These are phyloP conservation scores for Gnaphalium uliginosum DNA, from an alignment of 129 eudicot genomes.

Conservation along the genomic window DNA sequence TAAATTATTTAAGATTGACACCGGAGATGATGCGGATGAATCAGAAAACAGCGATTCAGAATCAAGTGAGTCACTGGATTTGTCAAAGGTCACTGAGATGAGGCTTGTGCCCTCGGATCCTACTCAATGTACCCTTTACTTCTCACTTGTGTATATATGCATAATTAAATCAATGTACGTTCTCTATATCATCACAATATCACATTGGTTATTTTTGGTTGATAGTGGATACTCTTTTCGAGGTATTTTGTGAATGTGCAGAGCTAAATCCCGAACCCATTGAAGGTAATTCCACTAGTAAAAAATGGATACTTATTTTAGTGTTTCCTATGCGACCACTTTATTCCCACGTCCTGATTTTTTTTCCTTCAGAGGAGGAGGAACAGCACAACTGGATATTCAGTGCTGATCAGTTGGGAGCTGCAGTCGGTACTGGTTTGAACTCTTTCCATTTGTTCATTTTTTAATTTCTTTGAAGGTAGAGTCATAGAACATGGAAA, in stretches of 20 bases:
- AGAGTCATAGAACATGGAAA: background rate
- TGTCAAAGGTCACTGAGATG: slow-evolving; percentile 74
- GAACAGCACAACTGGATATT: slow-evolving; percentile 77
- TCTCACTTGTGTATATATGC: slow-evolving; percentile 2
- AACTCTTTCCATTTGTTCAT: slow-evolving; percentile 1
- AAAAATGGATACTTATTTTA: background rate
- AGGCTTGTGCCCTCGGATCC: slow-evolving; percentile 88
- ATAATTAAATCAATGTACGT: background rate
- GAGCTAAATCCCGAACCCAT: slow-evolving; percentile 88
- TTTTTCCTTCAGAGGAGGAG: slow-evolving; percentile 51
- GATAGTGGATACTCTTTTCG: slow-evolving; percentile 75
- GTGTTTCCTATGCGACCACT: background rate
- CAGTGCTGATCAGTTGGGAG: slow-evolving; percentile 83
- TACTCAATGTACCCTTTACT: slow-evolving; percentile 55
- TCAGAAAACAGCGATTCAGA: slow-evolving; percentile 72
- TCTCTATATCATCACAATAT: background rate
- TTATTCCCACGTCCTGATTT: background rate
- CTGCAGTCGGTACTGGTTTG: slow-evolving; percentile 40
- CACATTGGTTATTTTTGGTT: slow-evolving; percentile 23
- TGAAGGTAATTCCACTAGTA: slow-evolving; percentile 47
- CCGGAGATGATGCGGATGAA: slow-evolving; percentile 59
- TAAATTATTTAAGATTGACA: slow-evolving; percentile 56
- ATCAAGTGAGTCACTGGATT: slow-evolving; percentile 43
- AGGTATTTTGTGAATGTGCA: slow-evolving; percentile 86
- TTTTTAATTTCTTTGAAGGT: background rate